phyloP scores from a whole-genome alignment of 2,329 filamentous ascomycete genomes.

The Helotiales sp. region DNA sequence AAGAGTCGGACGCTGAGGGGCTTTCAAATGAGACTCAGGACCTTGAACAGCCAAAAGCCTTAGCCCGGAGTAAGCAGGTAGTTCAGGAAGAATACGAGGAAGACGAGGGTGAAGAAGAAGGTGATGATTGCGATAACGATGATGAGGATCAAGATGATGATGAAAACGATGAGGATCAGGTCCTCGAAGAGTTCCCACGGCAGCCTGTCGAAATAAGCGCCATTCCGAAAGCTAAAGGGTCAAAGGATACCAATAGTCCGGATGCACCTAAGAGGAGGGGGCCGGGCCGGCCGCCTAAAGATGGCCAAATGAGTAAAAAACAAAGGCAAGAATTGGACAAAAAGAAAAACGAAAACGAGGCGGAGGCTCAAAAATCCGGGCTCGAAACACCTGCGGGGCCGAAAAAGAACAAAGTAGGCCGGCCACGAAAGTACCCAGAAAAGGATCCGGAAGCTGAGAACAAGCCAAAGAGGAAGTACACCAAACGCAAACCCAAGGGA shows the following conservation, averaged over 20 bases:
- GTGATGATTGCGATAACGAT: slow-evolving; percentile 33
- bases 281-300: slow-evolving; percentile 79
- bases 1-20: slow-evolving; percentile 25
- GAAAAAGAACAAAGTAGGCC: slow-evolving; percentile 53
- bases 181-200: slow-evolving; percentile 5
- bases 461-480: slow-evolving; percentile 66
- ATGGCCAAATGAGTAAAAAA: slow-evolving; percentile 80
- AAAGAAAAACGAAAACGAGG: slow-evolving; percentile 41
- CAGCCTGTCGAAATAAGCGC: slow-evolving; percentile 8
- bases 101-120: background rate
- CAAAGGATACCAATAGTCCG: background rate
- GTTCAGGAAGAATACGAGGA: background rate
- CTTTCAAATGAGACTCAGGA: slow-evolving; percentile 16
- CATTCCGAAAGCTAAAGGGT: background rate
- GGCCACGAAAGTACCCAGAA: slow-evolving; percentile 62
- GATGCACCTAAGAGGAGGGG: slow-evolving; percentile 50
- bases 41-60: too few relatives aligned
- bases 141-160: slow-evolving; percentile 18
- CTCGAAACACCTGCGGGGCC: background rate
- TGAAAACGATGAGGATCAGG: slow-evolving; percentile 22
- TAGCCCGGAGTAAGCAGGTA: background rate
- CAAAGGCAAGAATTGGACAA: slow-evolving; percentile 51
- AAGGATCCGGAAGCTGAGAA: slow-evolving; percentile 54
- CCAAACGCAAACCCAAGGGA: slow-evolving; percentile 59
- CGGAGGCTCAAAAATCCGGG: slow-evolving; percentile 47